phyloP scores from a whole-genome alignment of 129 eudicot species.

The Flaveria trinervia region DNA sequence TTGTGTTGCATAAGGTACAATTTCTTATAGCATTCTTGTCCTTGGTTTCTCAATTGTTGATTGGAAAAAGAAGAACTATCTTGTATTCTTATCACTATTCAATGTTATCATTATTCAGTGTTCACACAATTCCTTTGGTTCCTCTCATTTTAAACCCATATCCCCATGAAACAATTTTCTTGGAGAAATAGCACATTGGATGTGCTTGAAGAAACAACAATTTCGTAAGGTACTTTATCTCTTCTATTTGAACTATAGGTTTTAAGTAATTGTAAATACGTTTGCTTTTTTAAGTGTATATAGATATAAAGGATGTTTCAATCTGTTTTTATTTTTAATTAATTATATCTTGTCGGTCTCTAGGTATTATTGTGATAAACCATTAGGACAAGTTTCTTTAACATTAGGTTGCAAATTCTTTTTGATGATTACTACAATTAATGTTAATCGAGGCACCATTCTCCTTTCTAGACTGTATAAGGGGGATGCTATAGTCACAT shows the following conservation, averaged over 20 bases:
- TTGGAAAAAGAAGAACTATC: background rate
- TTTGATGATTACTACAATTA: no score
- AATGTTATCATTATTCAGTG: slow-evolving; percentile 21
- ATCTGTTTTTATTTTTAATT: background rate
- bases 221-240: slow-evolving; percentile 30
- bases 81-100: slow-evolving; percentile 31
- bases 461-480: background rate
- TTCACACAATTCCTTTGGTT: slow-evolving; percentile 21
- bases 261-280: no score
- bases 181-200: slow-evolving; percentile 30
- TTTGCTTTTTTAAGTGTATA: background rate
- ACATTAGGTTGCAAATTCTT: no score
- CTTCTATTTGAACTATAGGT: background rate
- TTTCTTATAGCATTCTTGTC: slow-evolving; percentile 4
- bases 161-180: slow-evolving; percentile 42
- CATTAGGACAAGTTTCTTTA: background rate
- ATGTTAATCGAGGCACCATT: background rate
- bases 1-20: slow-evolving; percentile 12
- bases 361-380: background rate
- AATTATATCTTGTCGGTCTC: background rate
- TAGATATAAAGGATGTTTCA: background rate
- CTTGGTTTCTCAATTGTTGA: background rate
- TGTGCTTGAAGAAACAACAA: slow-evolving; percentile 20
- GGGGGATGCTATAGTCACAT: background rate
- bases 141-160: slow-evolving; percentile 31